A percentile compares a stretch with the other conserved stretches of the same genome.
Evolutionary conservation across 257 asterid genomes (phyloP).

Genomic region (Penstemon newberryi): DNA sequence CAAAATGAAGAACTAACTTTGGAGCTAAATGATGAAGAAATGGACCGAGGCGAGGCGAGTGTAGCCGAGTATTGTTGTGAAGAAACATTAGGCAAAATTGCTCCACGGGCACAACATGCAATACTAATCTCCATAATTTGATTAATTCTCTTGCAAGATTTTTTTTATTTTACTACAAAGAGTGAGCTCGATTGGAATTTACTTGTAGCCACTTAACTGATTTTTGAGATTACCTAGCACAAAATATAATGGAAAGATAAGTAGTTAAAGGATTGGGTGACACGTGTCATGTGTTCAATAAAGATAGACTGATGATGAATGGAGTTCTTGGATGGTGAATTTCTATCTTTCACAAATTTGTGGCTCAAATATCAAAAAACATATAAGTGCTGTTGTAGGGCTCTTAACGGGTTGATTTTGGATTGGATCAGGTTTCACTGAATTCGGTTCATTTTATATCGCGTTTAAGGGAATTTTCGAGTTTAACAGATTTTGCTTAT

Average conservation of each 20-base stretch:
- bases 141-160: neutral
- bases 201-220: constrained; percentile 4
- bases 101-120: constrained; percentile 63
- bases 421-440: no score
- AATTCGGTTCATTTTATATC: no score
- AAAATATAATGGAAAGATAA: constrained; percentile 47
- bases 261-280: constrained; percentile 37
- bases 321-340: constrained; percentile 6
- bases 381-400: no score
- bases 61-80: constrained; percentile 61
- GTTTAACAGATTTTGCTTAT: no score
- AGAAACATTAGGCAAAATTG: constrained; percentile 63
- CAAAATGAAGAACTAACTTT: constrained; percentile 34
- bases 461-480: no score
- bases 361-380: constrained; percentile 36
- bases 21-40: constrained; percentile 48
- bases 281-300: constrained; percentile 51
- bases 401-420: no score
- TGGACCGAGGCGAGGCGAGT: constrained; percentile 47
- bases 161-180: constrained; percentile 9
- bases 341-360: constrained; percentile 42
- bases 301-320: constrained; percentile 36
- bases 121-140: constrained; percentile 66
- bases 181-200: neutral
- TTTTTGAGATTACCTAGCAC: constrained; percentile 22